Percentiles rank a stretch among this genome's conserved stretches.
Conservation (phyloP, 2,329 filamentous ascomycete genomes). For the Fusarium sp. region DNA sequence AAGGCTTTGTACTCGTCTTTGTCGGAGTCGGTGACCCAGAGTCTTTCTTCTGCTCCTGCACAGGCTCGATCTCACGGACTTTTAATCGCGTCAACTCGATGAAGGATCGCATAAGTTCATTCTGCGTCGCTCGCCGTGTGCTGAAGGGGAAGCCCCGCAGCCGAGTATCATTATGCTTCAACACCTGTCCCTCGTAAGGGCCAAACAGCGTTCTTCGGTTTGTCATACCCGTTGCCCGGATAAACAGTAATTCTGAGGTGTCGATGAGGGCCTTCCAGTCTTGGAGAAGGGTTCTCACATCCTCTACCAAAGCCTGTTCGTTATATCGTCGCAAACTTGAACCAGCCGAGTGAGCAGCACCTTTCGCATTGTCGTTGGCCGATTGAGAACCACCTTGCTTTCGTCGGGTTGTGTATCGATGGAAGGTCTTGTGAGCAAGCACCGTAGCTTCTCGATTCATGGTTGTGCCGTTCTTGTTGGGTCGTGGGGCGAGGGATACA, state of each 20-base stretch:
- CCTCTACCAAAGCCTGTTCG: slow-evolving; percentile 87
- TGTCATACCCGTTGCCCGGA: slow-evolving; percentile 85
- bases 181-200: slow-evolving; percentile 86
- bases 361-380: slow-evolving; percentile 92
- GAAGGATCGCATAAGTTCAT: slow-evolving; percentile 92
- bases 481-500: slow-evolving; percentile 83
- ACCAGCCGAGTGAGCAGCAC: slow-evolving; percentile 91
- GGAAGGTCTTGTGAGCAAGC: slow-evolving; percentile 95
- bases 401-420: slow-evolving; percentile 92
- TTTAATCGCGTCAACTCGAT: slow-evolving; percentile 93
- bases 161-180: slow-evolving; percentile 79
- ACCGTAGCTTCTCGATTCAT: slow-evolving; percentile 88
- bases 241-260: slow-evolving; percentile 83
- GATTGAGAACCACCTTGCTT: slow-evolving; percentile 98
- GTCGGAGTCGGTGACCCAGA: slow-evolving; percentile 45
- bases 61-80: slow-evolving; percentile 78
- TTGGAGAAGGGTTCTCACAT: slow-evolving; percentile 79
- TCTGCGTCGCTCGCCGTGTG: slow-evolving; percentile 89
- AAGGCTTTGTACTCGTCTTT: slow-evolving; percentile 57
- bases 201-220: slow-evolving; percentile 90
- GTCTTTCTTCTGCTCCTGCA: slow-evolving; percentile 58
- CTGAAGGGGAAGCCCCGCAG: slow-evolving; percentile 92
- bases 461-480: slow-evolving; percentile 71
- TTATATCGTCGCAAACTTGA: slow-evolving; percentile 91
- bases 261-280: slow-evolving; percentile 91